A percentile compares a stretch with the other conserved stretches of the same genome.
Evolutionary conservation across 805 yeast genomes (phyloP).

Genomic region (Kurtzmaniella cleridarum): DNA sequence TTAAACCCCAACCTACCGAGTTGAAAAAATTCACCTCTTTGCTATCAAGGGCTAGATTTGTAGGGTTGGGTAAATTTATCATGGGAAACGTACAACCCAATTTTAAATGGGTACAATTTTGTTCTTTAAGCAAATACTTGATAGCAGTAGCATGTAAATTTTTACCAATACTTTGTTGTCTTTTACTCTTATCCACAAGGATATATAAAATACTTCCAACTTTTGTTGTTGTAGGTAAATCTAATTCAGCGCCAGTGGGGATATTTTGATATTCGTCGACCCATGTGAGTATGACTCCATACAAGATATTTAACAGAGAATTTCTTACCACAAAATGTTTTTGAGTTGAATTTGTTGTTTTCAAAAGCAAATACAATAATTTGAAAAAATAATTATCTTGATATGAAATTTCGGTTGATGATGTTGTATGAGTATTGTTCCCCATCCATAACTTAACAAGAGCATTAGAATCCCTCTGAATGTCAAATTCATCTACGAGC

Average conservation of each 20-base stretch:
- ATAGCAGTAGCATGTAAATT: conserved; percentile 50
- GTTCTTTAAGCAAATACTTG: conserved; percentile 41
- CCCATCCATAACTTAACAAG: conserved; percentile 37
- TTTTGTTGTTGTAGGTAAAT: conserved; percentile 4
- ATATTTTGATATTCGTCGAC: conserved; percentile 24
- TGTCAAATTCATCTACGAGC: conserved; percentile 54
- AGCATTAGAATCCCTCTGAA: conserved; percentile 46
- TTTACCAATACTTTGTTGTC: conserved; percentile 51
- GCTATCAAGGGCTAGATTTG: conserved; percentile 14
- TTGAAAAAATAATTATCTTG: conserved; percentile 24
- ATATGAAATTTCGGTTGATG: conserved; percentile 14
- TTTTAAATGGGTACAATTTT: conserved; percentile 32
- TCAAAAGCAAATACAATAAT: conserved; percentile 25
- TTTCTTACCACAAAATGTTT: conserved; percentile 54
- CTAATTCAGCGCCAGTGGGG: conserved; percentile 3
- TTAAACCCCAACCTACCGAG: conserved; percentile 38
- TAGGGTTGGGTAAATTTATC: conserved; percentile 24
- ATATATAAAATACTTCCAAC: conserved; percentile 43
- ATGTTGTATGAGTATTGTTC: conserved; percentile 6
- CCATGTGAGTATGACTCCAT: conserved; percentile 55
- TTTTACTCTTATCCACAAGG: conserved; percentile 48
- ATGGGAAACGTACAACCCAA: conserved; percentile 48
- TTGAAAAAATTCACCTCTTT: conserved; percentile 28
- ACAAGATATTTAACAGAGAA: conserved; percentile 47
- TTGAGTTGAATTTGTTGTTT: conserved; percentile 24